Conservation (phyloP, 306 rosid species). For the Macrotyloma uniflorum region DNA sequence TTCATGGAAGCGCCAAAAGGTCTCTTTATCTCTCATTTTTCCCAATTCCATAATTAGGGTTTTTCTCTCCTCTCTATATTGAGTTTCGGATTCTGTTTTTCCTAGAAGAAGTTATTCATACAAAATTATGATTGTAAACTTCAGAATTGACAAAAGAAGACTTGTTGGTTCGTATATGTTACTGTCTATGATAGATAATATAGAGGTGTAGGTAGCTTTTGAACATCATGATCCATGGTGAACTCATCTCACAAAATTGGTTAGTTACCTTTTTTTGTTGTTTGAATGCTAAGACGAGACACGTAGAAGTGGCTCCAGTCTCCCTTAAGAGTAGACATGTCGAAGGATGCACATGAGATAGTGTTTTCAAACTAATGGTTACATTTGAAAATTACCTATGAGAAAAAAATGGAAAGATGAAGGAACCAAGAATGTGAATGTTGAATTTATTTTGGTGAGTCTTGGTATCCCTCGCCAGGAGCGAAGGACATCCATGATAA, state of each 20-base stretch:
- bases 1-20: conserved; percentile 89
- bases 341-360: not conserved
- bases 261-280: not conserved
- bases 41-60: conserved; percentile 30
- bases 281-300: no score
- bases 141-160: not conserved
- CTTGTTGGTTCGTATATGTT: not conserved
- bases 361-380: not conserved
- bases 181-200: no score
- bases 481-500: no score
- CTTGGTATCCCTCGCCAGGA: no score
- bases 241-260: not conserved
- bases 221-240: not conserved
- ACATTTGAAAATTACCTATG: not conserved
- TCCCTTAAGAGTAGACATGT: not conserved
- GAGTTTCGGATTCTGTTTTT: not conserved
- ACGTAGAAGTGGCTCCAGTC: not conserved
- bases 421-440: not conserved
- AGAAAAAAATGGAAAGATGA: not conserved
- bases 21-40: conserved; percentile 8
- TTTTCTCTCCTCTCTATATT: not conserved
- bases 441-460: no score
- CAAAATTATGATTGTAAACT: not conserved
- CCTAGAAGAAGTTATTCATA: not conserved
- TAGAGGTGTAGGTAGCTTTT: not conserved